These are phyloP conservation scores for Saturnispora galanensis DNA, from an alignment of 805 yeast species.

Conservation along the genomic window DNA sequence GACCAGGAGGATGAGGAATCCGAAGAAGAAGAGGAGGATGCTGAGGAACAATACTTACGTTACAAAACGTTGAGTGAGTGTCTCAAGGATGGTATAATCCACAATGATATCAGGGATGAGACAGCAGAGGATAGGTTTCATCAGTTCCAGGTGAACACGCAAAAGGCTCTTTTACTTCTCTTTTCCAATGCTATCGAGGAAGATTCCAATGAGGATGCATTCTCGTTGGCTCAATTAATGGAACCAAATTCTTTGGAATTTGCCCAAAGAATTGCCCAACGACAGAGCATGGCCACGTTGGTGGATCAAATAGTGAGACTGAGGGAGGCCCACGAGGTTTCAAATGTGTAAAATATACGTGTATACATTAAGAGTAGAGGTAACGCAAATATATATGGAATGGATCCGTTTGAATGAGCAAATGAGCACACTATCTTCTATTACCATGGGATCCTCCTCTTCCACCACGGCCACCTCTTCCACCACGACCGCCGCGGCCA, in stretches of 20 bases:
- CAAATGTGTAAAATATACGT: background rate
- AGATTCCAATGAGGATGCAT: conserved; percentile 49
- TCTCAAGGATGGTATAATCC: conserved; percentile 44
- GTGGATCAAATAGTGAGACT: conserved; percentile 45
- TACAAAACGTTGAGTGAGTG: conserved; percentile 52
- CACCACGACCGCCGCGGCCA: background rate
- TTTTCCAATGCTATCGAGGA: conserved; percentile 8
- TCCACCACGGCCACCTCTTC: conserved; percentile 2
- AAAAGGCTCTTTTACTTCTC: conserved; percentile 4
- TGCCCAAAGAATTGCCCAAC: conserved; percentile 74
- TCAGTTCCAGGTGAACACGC: conserved; percentile 34
- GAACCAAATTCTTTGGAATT: conserved; percentile 46
- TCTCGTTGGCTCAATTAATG: conserved; percentile 42
- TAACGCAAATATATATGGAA: too few relatives aligned
- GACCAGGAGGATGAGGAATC: conserved; percentile 42
- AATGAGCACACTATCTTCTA: too few relatives aligned
- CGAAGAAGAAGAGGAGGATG: conserved; percentile 20
- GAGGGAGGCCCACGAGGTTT: conserved; percentile 33
- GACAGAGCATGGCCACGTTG: conserved; percentile 45
- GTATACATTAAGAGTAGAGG: conserved; percentile 1
- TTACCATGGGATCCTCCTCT: conserved; percentile 1
- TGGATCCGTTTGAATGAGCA: too few relatives aligned
- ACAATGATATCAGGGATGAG: conserved; percentile 28
- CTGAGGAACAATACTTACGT: conserved; percentile 55
- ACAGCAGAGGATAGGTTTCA: conserved; percentile 38